Evolutionary conservation across 75 land plant species (phyloP).

Genomic region (Cupressus sempervirens): DNA sequence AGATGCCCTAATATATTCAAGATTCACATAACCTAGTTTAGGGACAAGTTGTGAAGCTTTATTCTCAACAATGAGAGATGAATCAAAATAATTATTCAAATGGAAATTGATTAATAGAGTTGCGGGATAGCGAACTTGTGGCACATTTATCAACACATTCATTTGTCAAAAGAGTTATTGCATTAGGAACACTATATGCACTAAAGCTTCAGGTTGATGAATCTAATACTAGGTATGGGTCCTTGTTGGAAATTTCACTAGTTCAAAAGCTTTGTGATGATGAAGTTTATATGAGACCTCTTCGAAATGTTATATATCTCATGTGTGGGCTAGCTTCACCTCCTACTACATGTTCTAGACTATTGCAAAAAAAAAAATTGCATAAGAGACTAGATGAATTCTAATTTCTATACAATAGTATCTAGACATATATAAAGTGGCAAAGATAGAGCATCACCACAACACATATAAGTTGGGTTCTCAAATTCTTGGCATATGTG

Average conservation of each 20-base stretch:
- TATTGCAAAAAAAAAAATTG: constrained; percentile 54
- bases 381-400: constrained; percentile 33
- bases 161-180: constrained; percentile 68
- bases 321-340: constrained; percentile 93
- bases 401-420: background rate
- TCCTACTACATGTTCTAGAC: constrained; percentile 44
- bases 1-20: too few relatives aligned
- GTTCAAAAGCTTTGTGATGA: constrained; percentile 64
- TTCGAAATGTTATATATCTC: constrained; percentile 90
- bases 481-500: too few relatives aligned
- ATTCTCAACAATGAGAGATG: too few relatives aligned
- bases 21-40: too few relatives aligned
- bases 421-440: background rate
- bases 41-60: too few relatives aligned
- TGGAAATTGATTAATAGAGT: constrained; percentile 51
- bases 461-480: too few relatives aligned
- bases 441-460: too few relatives aligned
- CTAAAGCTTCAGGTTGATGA: constrained; percentile 67
- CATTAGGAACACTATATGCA: constrained; percentile 83
- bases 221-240: constrained; percentile 68
- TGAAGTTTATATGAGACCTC: constrained; percentile 80
- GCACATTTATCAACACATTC: constrained; percentile 68
- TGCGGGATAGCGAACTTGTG: constrained; percentile 77
- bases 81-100: constrained; percentile 55
- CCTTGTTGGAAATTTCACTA: constrained; percentile 54